phyloP scores from a whole-genome alignment of 176 grass and related monocot species.

The Phoenix roebelenii region DNA sequence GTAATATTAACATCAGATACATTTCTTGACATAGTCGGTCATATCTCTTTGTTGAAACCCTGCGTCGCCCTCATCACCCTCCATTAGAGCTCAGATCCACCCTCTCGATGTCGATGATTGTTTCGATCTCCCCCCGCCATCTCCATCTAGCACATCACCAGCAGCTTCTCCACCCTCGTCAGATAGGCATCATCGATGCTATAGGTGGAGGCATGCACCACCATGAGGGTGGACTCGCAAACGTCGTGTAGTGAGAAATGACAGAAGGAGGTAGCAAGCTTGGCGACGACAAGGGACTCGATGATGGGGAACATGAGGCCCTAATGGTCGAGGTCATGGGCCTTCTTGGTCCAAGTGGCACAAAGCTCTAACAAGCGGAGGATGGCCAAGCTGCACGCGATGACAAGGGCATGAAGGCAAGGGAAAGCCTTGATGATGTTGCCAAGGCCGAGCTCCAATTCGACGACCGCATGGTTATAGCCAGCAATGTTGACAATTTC shows the following conservation, averaged over 20 bases:
- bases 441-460: too few relatives aligned
- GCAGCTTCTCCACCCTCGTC: slow-evolving; percentile 58
- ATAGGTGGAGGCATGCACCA: slow-evolving; percentile 70
- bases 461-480: slow-evolving; percentile 76
- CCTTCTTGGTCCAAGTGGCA: slow-evolving; percentile 79
- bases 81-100: slow-evolving; percentile 16
- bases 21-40: too few relatives aligned
- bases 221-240: slow-evolving; percentile 63
- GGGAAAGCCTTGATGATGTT: too few relatives aligned
- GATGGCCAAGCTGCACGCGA: slow-evolving; percentile 7
- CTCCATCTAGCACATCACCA: slow-evolving; percentile 82
- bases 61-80: too few relatives aligned
- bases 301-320: slow-evolving; percentile 71
- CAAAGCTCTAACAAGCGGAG: slow-evolving; percentile 59
- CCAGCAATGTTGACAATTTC: slow-evolving; percentile 64
- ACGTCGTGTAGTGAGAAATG: slow-evolving; percentile 71
- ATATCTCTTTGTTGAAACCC: too few relatives aligned
- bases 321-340: slow-evolving; percentile 67
- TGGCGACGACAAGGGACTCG: slow-evolving; percentile 37
- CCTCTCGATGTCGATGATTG: slow-evolving; percentile 64
- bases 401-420: too few relatives aligned
- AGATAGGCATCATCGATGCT: slow-evolving; percentile 80
- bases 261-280: slow-evolving; percentile 44
- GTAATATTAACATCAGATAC: too few relatives aligned
- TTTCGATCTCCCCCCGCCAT: slow-evolving; percentile 41